Conservation (phyloP, 306 rosid genomes). For the Vigna nakashimae region DNA sequence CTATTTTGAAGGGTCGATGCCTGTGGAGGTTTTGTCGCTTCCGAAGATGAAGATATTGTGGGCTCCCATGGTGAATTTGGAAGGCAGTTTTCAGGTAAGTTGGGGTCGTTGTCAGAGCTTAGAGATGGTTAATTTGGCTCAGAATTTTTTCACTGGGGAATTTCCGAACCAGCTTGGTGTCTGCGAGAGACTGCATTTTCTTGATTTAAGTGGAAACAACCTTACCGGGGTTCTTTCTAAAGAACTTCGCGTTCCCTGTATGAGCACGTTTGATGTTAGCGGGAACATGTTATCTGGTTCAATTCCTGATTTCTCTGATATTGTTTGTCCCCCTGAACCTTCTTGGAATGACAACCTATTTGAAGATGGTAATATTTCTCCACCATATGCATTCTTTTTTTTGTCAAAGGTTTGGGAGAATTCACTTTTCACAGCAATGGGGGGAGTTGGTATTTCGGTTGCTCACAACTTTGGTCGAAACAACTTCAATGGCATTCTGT, state of each 20-base stretch:
- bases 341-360: slow-evolving; percentile 44
- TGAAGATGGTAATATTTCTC: slow-evolving; percentile 29
- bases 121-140: slow-evolving; percentile 84
- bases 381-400: slow-evolving; percentile 64
- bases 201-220: slow-evolving; percentile 71
- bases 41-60: slow-evolving; percentile 81
- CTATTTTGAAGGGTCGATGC: slow-evolving; percentile 77
- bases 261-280: slow-evolving; percentile 83
- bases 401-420: slow-evolving; percentile 50
- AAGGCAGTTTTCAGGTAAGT: slow-evolving; percentile 59
- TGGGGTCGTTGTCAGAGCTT: slow-evolving; percentile 79
- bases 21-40: slow-evolving; percentile 62
- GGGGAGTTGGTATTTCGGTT: slow-evolving; percentile 50
- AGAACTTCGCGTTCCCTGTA: slow-evolving; percentile 72
- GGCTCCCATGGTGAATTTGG: slow-evolving; percentile 85
- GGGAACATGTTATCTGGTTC: slow-evolving; percentile 67
- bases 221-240: slow-evolving; percentile 67
- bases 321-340: slow-evolving; percentile 49
- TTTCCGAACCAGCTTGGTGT: slow-evolving; percentile 57
- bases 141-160: slow-evolving; percentile 69
- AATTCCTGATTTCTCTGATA: slow-evolving; percentile 58
- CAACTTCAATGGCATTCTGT: slow-evolving; percentile 62
- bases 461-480: slow-evolving; percentile 79
- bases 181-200: slow-evolving; percentile 75
- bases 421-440: slow-evolving; percentile 37